phyloP scores from a whole-genome alignment of 305 asterid species.

The Rubia balearica region DNA sequence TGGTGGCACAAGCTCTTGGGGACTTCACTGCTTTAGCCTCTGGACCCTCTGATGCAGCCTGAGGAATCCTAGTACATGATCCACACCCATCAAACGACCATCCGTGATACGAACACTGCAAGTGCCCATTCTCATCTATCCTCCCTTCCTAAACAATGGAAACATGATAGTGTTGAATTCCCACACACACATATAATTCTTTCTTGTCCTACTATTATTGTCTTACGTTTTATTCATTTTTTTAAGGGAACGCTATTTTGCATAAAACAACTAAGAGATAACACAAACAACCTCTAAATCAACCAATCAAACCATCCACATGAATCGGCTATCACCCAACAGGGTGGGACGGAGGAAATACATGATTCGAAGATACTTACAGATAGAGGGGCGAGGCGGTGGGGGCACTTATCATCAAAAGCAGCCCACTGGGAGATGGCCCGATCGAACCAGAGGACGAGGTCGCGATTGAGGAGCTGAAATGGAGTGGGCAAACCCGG shows the following conservation, averaged over 20 bases:
- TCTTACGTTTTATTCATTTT: too few species aligned
- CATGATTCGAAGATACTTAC: constrained; percentile 27
- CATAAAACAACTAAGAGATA: background rate
- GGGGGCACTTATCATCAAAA: constrained; percentile 94
- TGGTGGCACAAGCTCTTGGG: constrained; percentile 83
- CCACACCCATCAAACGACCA: constrained; percentile 98
- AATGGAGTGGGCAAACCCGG: constrained; percentile 76
- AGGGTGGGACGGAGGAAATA: background rate
- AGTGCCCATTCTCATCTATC: constrained; percentile 90
- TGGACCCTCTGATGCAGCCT: constrained; percentile 85
- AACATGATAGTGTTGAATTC: background rate
- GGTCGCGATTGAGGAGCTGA: constrained; percentile 86
- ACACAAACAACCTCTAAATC: background rate
- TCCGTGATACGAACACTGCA: constrained; percentile 98
- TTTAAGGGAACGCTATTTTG: too few species aligned
- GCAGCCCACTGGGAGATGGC: constrained; percentile 80
- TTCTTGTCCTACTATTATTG: too few species aligned
- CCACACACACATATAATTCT: too few species aligned
- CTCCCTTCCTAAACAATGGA: constrained; percentile 70
- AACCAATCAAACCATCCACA: background rate
- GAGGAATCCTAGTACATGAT: constrained; percentile 87
- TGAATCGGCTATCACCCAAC: too few species aligned
- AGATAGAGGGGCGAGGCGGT: constrained; percentile 96
- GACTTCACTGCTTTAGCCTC: constrained; percentile 79
- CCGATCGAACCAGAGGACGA: constrained; percentile 86